phyloP scores from a whole-genome alignment of 805 yeast genomes.

The Starmera caribaea region DNA sequence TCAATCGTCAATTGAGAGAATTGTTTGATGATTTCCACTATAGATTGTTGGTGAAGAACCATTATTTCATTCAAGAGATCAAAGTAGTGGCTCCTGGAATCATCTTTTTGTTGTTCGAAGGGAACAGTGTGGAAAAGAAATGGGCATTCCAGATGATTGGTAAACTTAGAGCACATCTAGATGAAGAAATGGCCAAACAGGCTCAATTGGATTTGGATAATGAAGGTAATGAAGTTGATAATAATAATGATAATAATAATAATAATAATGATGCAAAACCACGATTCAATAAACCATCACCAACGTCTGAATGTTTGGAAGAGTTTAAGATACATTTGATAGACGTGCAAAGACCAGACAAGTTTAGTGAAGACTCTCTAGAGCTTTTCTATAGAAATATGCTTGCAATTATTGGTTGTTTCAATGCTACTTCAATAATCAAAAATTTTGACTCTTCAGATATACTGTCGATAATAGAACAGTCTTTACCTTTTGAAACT shows the following conservation, averaged over 20 bases:
- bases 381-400: conserved; percentile 39
- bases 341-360: conserved; percentile 42
- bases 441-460: conserved; percentile 16
- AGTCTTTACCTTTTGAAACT: conserved; percentile 20
- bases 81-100: conserved; percentile 36
- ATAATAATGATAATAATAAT: conserved; percentile 2
- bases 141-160: conserved; percentile 37
- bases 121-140: conserved; percentile 30
- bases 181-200: too few relatives aligned
- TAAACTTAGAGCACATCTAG: conserved; percentile 3
- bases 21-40: conserved; percentile 29
- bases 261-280: conserved; percentile 2
- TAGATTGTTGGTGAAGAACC: conserved; percentile 19
- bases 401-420: conserved; percentile 24
- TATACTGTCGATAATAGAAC: conserved; percentile 14
- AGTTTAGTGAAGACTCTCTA: conserved; percentile 33
- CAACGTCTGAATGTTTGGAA: conserved; percentile 35
- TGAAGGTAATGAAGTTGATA: too few relatives aligned
- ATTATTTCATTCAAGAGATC: conserved; percentile 16
- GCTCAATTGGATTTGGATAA: too few relatives aligned
- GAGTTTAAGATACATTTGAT: conserved; percentile 46
- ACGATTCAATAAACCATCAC: conserved; percentile 12
- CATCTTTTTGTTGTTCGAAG: conserved; percentile 46
- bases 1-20: conserved; percentile 23
- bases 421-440: conserved; percentile 27